Evolutionary conservation across 2,329 filamentous ascomycete species (phyloP).

Genomic region (Simplicillium aogashimaense): DNA sequence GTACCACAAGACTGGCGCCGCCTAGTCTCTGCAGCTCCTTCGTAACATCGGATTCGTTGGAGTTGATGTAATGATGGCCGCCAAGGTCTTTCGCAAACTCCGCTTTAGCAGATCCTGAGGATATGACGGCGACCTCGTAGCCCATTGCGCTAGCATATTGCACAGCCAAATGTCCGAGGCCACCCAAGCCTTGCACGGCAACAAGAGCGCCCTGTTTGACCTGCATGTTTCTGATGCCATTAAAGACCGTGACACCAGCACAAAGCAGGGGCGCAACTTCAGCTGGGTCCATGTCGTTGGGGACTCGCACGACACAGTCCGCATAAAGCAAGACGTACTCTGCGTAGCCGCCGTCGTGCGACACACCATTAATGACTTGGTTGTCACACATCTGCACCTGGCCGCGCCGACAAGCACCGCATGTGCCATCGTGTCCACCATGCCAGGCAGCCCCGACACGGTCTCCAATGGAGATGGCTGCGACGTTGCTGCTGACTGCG

Average conservation of each 20-base stretch:
- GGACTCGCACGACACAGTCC: constrained; percentile 50
- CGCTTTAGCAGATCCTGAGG: constrained; percentile 55
- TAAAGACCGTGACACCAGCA: constrained; percentile 55
- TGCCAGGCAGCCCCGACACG: constrained; percentile 61
- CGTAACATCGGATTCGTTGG: constrained; percentile 37
- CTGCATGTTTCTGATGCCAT: constrained; percentile 43
- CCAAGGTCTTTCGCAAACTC: constrained; percentile 48
- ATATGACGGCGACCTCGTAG: constrained; percentile 60
- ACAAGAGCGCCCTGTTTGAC: constrained; percentile 42
- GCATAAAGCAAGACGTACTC: constrained; percentile 51
- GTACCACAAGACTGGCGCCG: constrained; percentile 50
- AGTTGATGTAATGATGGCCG: constrained; percentile 37
- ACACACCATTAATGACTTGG: constrained; percentile 49
- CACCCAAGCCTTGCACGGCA: constrained; percentile 60
- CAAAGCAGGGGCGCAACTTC: constrained; percentile 51
- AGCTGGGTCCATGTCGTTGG: constrained; percentile 38
- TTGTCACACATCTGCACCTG: constrained; percentile 56
- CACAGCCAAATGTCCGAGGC: constrained; percentile 67
- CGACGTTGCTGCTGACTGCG: constrained; percentile 46
- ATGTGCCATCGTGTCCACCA: constrained; percentile 50
- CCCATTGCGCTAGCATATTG: constrained; percentile 71
- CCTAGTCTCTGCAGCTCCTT: constrained; percentile 44
- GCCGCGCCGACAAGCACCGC: constrained; percentile 48
- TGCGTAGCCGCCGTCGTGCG: constrained; percentile 55
- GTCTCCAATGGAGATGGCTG: constrained; percentile 51